These are phyloP conservation scores for Apiospora pterosperma DNA, from an alignment of 2,329 filamentous ascomycete species.

Conservation along the genomic window DNA sequence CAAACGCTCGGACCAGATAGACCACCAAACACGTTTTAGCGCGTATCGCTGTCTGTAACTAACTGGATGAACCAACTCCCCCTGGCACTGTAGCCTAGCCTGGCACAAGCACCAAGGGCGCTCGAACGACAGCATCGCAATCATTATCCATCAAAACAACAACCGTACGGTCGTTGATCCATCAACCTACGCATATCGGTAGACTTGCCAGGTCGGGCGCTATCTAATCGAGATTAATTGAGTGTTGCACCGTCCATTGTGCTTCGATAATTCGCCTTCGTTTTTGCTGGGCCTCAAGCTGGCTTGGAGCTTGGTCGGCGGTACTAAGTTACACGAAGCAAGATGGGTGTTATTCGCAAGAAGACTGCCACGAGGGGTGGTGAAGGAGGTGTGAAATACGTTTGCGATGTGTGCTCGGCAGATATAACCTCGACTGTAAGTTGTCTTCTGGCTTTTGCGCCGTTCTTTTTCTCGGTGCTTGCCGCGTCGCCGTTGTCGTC, in stretches of 20 bases:
- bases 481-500: not conserved
- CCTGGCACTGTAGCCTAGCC: not conserved
- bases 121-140: slow-evolving; percentile 2
- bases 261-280: not conserved
- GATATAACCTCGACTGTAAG: slow-evolving; percentile 95
- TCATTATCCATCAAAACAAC: slow-evolving; percentile 4
- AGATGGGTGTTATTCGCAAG: slow-evolving; percentile 94
- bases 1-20: not conserved
- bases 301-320: not conserved
- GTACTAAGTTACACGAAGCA: slow-evolving; percentile 15
- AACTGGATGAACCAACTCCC: not conserved
- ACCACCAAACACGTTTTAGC: not conserved
- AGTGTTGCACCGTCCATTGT: not conserved
- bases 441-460: slow-evolving; percentile 16
- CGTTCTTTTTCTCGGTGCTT: not conserved
- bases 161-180: not conserved
- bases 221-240: not conserved
- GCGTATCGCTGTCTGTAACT: not conserved
- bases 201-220: not conserved
- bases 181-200: not conserved
- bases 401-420: slow-evolving; percentile 94
- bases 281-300: not conserved
- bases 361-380: slow-evolving; percentile 84
- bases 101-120: not conserved
- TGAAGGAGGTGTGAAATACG: slow-evolving; percentile 89